These are phyloP conservation scores for Solanum chacoense DNA, from an alignment of 305 asterid genomes.

Conservation along the genomic window DNA sequence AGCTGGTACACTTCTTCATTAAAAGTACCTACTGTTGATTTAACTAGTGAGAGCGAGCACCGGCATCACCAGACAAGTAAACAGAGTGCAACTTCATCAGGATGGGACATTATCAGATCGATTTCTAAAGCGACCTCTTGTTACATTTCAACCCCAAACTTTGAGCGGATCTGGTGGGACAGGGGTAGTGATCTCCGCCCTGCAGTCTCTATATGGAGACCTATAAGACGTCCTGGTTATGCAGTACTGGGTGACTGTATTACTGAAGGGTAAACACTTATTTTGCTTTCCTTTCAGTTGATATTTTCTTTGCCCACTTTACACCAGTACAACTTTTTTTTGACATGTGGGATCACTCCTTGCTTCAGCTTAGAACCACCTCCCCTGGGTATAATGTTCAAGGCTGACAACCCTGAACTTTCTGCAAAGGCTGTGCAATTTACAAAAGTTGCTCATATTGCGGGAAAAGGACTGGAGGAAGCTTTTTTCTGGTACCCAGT, in stretches of 20 bases:
- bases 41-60: constrained; percentile 27
- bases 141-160: constrained; percentile 81
- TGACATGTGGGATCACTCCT: constrained; percentile 6
- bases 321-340: not conserved
- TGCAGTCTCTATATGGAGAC: constrained; percentile 97
- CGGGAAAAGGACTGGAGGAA: constrained; percentile 73
- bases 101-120: constrained; percentile 92
- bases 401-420: constrained; percentile 67
- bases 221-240: constrained; percentile 77
- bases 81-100: constrained; percentile 56
- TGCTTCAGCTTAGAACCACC: constrained; percentile 90
- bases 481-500: constrained; percentile 94
- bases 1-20: constrained; percentile 52
- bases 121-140: constrained; percentile 59
- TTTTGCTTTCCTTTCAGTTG: constrained; percentile 2
- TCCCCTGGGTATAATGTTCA: constrained; percentile 80
- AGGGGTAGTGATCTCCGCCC: constrained; percentile 87
- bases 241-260: constrained; percentile 89
- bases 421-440: constrained; percentile 85
- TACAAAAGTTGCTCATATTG: constrained; percentile 87
- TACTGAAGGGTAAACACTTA: constrained; percentile 65
- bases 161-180: constrained; percentile 99
- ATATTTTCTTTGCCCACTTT: not conserved
- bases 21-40: constrained; percentile 40
- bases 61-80: constrained; percentile 34